These are phyloP conservation scores for Manihot esculenta DNA, from an alignment of 441 rosid genomes.

Conservation along the genomic window DNA sequence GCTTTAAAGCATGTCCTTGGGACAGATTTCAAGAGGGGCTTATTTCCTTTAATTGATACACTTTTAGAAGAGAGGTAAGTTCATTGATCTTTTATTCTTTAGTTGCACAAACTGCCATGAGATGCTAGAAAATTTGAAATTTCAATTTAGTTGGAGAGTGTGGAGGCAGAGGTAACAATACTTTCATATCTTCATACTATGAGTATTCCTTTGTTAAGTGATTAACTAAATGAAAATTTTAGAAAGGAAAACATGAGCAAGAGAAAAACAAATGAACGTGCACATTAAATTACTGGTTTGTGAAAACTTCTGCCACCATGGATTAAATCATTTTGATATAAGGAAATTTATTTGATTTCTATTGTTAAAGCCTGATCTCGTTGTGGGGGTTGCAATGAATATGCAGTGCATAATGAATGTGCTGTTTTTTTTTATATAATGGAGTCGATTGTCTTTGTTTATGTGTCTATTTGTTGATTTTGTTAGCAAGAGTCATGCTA, in stretches of 20 bases:
- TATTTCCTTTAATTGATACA: constrained; percentile 92
- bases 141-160: not conserved
- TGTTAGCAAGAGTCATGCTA: not conserved
- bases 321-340: not conserved
- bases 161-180: not conserved
- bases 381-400: not conserved
- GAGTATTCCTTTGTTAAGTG: not conserved
- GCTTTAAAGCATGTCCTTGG: constrained; percentile 97
- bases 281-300: not conserved
- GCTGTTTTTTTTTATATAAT: not conserved
- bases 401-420: not conserved
- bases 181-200: not conserved
- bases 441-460: not conserved
- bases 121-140: constrained; percentile 7
- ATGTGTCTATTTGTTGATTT: not conserved
- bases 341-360: not conserved
- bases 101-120: constrained; percentile 8
- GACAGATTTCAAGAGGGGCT: constrained; percentile 97
- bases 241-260: not conserved
- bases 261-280: not conserved
- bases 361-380: not conserved
- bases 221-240: constrained; percentile 1
- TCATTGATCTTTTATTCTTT: constrained; percentile 6
- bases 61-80: constrained; percentile 89
- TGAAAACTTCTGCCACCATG: not conserved